These are phyloP conservation scores for Eutypella sp. DNA, from an alignment of 2,329 filamentous ascomycete species.

Conservation along the genomic window DNA sequence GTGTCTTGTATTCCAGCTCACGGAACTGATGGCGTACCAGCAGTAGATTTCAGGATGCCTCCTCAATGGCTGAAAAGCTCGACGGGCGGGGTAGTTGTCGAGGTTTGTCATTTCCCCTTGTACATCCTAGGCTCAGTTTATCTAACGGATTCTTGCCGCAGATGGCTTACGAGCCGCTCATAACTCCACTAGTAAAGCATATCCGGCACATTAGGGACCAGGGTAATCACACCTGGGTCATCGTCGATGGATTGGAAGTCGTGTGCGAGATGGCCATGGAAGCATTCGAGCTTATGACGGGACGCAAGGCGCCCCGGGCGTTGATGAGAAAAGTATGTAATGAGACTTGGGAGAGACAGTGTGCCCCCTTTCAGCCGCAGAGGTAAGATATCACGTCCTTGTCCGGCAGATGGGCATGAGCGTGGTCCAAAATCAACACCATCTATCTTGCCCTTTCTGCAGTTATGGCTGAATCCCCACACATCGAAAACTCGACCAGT, in stretches of 20 bases:
- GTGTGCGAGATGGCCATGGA: constrained; percentile 71
- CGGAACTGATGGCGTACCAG: constrained; percentile 52
- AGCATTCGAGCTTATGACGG: constrained; percentile 72
- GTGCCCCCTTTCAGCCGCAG: constrained; percentile 27
- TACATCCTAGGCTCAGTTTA: not conserved
- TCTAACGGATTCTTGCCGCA: constrained; percentile 14
- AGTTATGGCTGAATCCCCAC: too few species aligned
- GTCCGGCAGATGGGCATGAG: not conserved
- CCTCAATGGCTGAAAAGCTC: constrained; percentile 63
- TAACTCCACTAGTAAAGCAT: constrained; percentile 64
- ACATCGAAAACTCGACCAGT: too few species aligned
- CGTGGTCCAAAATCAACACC: not conserved
- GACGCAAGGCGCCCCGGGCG: constrained; percentile 62
- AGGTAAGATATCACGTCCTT: constrained; percentile 8
- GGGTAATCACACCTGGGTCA: constrained; percentile 58
- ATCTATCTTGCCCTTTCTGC: too few species aligned
- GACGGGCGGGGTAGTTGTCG: constrained; percentile 68
- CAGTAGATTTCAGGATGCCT: constrained; percentile 67
- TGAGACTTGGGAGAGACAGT: constrained; percentile 37
- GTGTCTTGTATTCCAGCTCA: constrained; percentile 68
- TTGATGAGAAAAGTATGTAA: constrained; percentile 60
- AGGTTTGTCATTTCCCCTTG: constrained; percentile 32
- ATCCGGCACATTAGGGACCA: constrained; percentile 48
- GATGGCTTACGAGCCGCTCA: constrained; percentile 65
- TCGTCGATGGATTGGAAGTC: constrained; percentile 68